phyloP scores from a whole-genome alignment of 768 basidiomycete species.

The Cubamyces sp. region DNA sequence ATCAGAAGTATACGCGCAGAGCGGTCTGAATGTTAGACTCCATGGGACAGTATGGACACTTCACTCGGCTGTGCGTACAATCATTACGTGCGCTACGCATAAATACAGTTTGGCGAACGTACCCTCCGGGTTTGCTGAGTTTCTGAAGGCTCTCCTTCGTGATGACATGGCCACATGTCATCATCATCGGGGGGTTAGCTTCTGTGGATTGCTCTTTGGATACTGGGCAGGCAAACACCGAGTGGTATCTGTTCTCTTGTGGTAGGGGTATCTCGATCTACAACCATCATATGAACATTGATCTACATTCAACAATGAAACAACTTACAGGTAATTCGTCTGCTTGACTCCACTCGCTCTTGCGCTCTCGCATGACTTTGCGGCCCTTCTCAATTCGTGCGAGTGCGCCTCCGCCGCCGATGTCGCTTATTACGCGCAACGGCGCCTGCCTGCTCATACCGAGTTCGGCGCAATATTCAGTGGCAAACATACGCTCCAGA shows the following conservation, averaged over 20 bases:
- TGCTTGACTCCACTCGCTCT: conserved; percentile 90
- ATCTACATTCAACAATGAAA: too few species aligned
- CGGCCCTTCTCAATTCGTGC: conserved; percentile 93
- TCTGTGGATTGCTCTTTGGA: conserved; percentile 97
- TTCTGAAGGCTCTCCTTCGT: conserved; percentile 90
- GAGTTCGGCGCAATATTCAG: conserved; percentile 85
- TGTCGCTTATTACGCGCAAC: conserved; percentile 86
- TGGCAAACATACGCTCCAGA: conserved; percentile 81
- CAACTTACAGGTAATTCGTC: conserved; percentile 82
- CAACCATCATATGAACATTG: neutral
- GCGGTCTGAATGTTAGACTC: conserved; percentile 67
- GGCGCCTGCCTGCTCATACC: conserved; percentile 91
- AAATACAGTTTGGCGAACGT: conserved; percentile 43
- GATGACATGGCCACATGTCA: conserved; percentile 94
- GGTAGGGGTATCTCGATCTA: conserved; percentile 94
- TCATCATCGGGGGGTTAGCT: conserved; percentile 96
- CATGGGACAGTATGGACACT: conserved; percentile 94
- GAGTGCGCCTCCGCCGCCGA: conserved; percentile 90
- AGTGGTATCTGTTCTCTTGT: conserved; percentile 89
- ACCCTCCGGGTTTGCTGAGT: conserved; percentile 83
- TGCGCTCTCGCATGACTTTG: conserved; percentile 89
- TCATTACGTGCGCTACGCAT: neutral
- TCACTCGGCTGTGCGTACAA: conserved; percentile 67
- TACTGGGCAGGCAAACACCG: conserved; percentile 96
- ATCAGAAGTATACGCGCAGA: conserved; percentile 66